Conservation (phyloP, 1,139 yeast genomes). For the Trichomonascaceae sp. region DNA sequence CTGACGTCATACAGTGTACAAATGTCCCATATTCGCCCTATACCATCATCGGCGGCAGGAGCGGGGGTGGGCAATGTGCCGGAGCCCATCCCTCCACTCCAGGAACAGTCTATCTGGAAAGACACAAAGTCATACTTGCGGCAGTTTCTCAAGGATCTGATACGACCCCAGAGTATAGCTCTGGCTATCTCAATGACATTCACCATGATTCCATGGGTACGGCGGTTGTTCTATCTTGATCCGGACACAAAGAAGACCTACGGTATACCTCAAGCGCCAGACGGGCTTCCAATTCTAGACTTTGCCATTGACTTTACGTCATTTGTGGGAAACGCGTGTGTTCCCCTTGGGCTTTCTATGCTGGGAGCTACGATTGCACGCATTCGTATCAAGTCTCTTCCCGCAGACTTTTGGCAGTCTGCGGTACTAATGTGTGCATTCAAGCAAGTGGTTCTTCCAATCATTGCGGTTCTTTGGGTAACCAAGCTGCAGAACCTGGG, state of each 20-base stretch:
- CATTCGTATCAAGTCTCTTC: conserved; percentile 43
- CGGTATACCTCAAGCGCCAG: conserved; percentile 60
- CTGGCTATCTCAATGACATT: conserved; percentile 48
- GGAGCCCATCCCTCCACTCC: too few relatives aligned
- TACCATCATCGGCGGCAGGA: too few relatives aligned
- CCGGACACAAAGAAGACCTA: conserved; percentile 12
- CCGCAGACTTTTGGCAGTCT: conserved; percentile 60
- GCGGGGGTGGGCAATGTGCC: too few relatives aligned
- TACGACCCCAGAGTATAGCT: conserved; percentile 57
- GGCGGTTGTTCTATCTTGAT: conserved; percentile 44
- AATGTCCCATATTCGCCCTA: too few relatives aligned
- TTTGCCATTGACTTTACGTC: conserved; percentile 68
- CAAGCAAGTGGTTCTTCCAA: conserved; percentile 43
- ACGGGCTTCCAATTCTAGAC: conserved; percentile 66
- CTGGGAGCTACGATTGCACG: conserved; percentile 82
- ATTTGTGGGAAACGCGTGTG: conserved; percentile 78
- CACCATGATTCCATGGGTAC: conserved; percentile 79
- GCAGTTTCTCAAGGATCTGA: conserved; percentile 41
- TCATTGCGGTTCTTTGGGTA: conserved; percentile 48
- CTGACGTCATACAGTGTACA: too few relatives aligned
- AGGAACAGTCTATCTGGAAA: too few relatives aligned
- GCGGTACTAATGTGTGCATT: conserved; percentile 33
- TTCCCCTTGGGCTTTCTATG: conserved; percentile 70
- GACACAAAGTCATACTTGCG: neutral
- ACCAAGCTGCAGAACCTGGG: conserved; percentile 34